These are phyloP conservation scores for Turnera subulata DNA, from an alignment of 345 rosid species.

Conservation along the genomic window DNA sequence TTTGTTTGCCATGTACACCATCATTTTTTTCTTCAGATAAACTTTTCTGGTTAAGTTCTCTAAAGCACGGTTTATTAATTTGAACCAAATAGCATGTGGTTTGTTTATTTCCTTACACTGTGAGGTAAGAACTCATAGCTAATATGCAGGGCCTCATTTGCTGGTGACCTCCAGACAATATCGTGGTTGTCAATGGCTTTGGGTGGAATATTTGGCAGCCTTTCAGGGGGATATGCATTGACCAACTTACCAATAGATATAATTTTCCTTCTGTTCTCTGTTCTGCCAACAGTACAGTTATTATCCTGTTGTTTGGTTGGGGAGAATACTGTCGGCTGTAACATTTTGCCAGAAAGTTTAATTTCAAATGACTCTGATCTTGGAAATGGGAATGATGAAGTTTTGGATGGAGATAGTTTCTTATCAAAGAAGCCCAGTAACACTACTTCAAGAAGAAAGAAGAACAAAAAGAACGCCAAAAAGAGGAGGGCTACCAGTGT, in stretches of 20 bases:
- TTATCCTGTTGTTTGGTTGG: constrained; percentile 69
- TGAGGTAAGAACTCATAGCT: constrained; percentile 4
- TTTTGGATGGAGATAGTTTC: constrained; percentile 33
- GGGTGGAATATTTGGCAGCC: constrained; percentile 89
- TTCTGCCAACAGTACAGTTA: constrained; percentile 67
- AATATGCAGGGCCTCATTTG: constrained; percentile 66
- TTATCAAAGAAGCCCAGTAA: constrained; percentile 31
- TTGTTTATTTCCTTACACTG: neutral
- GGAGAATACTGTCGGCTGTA: constrained; percentile 41
- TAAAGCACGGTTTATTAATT: neutral
- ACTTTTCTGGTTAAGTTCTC: neutral
- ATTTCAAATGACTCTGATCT: constrained; percentile 30
- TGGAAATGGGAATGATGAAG: constrained; percentile 34
- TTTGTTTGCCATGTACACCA: no score
- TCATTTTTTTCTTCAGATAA: neutral
- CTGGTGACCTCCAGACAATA: constrained; percentile 93
- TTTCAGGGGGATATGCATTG: constrained; percentile 84
- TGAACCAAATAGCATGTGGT: neutral
- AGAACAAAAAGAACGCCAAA: constrained; percentile 47
- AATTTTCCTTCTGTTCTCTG: constrained; percentile 73
- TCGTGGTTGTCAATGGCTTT: constrained; percentile 93
- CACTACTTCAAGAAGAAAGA: constrained; percentile 63
- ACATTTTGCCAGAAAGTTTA: constrained; percentile 27
- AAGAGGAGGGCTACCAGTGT: constrained; percentile 21
- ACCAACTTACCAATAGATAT: constrained; percentile 57